Conservation (phyloP, 1,139 yeast species). For the Taphrina confusa region DNA sequence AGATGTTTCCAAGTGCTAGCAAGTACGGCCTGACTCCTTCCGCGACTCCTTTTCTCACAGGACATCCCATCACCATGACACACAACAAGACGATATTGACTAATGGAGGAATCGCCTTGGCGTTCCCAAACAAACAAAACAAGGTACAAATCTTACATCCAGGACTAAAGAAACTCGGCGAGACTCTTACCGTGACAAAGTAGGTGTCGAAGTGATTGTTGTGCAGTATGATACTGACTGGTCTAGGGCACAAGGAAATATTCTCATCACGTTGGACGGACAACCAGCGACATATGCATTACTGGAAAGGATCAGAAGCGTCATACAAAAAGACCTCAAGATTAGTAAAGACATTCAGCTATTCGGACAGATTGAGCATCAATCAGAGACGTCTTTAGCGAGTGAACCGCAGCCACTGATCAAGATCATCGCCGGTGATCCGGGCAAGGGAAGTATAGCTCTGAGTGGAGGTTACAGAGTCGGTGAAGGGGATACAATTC, state of each 20-base stretch:
- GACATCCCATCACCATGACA: slow-evolving; percentile 25
- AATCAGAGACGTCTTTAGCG: neutral
- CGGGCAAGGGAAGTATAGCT: slow-evolving; percentile 32
- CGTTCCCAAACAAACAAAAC: neutral
- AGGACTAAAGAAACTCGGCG: slow-evolving; percentile 19
- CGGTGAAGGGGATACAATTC: slow-evolving; percentile 26
- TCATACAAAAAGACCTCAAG: slow-evolving; percentile 12
- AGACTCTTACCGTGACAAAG: slow-evolving; percentile 27
- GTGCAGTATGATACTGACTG: neutral
- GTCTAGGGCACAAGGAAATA: slow-evolving; percentile 30
- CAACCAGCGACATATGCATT: slow-evolving; percentile 29
- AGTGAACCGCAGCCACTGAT: slow-evolving; percentile 10
- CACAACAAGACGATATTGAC: slow-evolving; percentile 1
- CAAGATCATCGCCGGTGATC: slow-evolving; percentile 34
- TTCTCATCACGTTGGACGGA: slow-evolving; percentile 27
- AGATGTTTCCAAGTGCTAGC: slow-evolving; percentile 13
- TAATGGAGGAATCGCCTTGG: slow-evolving; percentile 28
- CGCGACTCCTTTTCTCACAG: slow-evolving; percentile 30
- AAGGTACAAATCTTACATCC: slow-evolving; percentile 12
- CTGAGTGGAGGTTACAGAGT: slow-evolving; percentile 30
- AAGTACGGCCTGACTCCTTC: slow-evolving; percentile 18
- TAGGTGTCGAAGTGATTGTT: neutral
- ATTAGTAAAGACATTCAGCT: slow-evolving; percentile 19
- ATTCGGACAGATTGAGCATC: slow-evolving; percentile 25
- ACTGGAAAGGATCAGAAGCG: slow-evolving; percentile 15